Evolutionary conservation across 164 flowering plant genomes (phyloP).

Genomic region (Dillenia turbinata): DNA sequence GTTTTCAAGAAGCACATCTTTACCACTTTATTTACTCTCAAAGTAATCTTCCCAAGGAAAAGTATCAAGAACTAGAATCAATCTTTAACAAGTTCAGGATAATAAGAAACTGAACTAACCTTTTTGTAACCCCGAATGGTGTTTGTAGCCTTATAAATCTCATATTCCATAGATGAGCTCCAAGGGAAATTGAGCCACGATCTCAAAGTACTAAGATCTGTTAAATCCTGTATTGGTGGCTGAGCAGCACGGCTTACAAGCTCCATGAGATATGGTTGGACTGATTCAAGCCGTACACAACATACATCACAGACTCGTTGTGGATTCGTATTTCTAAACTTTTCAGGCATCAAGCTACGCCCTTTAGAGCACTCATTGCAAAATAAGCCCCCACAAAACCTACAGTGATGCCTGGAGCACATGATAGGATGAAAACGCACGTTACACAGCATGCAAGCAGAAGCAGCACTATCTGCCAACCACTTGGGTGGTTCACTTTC

Average conservation of each 20-base stretch:
- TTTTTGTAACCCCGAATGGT: slow-evolving; percentile 60
- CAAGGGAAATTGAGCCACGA: slow-evolving; percentile 98
- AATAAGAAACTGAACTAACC: slow-evolving; percentile 26
- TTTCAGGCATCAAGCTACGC: slow-evolving; percentile 77
- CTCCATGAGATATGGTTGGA: slow-evolving; percentile 81
- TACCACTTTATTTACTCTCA: too few species aligned
- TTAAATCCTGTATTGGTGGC: slow-evolving; percentile 84
- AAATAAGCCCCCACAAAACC: slow-evolving; percentile 94
- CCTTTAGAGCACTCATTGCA: slow-evolving; percentile 84
- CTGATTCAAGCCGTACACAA: slow-evolving; percentile 81
- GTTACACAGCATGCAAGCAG: slow-evolving; percentile 90
- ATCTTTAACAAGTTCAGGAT: too few species aligned
- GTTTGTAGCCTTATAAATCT: slow-evolving; percentile 94
- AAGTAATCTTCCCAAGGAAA: too few species aligned
- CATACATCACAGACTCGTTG: slow-evolving; percentile 92
- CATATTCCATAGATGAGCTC: slow-evolving; percentile 96
- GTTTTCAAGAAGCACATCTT: too few species aligned
- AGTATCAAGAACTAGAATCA: too few species aligned
- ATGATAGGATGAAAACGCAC: slow-evolving; percentile 90
- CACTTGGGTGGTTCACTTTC: slow-evolving; percentile 89
- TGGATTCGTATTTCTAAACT: slow-evolving; percentile 62
- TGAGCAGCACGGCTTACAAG: slow-evolving; percentile 93
- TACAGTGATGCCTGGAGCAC: slow-evolving; percentile 92
- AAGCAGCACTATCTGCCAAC: slow-evolving; percentile 89
- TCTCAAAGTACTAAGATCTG: slow-evolving; percentile 93